Base-by-base conservation (phyloP, 106 monocot genomes). In the Gastrodia elata region DNA sequence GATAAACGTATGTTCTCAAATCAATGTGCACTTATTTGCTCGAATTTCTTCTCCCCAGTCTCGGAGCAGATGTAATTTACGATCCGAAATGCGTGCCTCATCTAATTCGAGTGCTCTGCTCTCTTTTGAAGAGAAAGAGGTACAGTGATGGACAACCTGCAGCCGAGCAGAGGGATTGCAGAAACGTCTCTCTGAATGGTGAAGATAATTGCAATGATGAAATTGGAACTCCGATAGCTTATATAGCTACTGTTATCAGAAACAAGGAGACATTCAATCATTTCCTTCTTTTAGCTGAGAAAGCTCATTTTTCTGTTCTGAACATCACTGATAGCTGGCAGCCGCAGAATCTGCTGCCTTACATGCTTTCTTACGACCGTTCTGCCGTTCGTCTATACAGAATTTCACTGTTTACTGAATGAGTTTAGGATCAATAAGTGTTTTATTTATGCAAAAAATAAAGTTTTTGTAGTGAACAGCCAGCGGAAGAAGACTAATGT, bases 51-150 rank as follows among this genome's bases (percentile, higher is more conserved):
- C 41, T 73, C 74, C 9, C 39, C 81, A 97, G 96, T 16, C 81
- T 97, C 70, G 96, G 96, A 81, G 89, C 96, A 65, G 96, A 97
- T 75, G 70, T 97, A 64, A 88, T 92, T 15, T 97, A 97, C 75
- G 83, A 97, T 74, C 96, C 96, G 24, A 40, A 72, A 9, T 97
- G 84, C n/a, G 18, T 90, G 30, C 92, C 87, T 1, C 87, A 90
- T 83, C 96, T 97, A 30, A 57, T 92, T 76, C 79, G 80, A 24
- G 81, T 97, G 15, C 80, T 97, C 38, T 80, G 90, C 35, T 72
- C 76, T 15, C 87, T 97, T 48, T 65, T 92, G 78, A 74, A 71
- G 1, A 25, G 68, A 8, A 27, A 43, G 34, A 68, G 56, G 36
- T 25, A 36, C 18, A 0, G 20, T 26, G 24, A n/a, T n/a, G n/a